Conservation (phyloP, 768 basidiomycete species). For the Leccinellum albellum region DNA sequence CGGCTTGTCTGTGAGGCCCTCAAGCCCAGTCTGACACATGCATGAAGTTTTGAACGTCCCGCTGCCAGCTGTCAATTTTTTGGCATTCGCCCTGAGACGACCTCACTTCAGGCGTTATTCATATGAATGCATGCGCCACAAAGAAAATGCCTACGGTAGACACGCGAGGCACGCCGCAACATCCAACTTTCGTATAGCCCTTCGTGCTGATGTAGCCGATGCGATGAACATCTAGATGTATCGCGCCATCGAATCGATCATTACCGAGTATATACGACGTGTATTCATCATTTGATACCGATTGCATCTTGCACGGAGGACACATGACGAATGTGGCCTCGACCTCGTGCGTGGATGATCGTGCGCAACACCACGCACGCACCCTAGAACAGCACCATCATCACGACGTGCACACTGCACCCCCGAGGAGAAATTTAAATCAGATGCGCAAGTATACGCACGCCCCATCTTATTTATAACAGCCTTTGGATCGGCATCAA, state of each 20-base stretch:
- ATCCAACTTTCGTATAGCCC: background rate
- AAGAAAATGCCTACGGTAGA: background rate
- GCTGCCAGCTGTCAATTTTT: background rate
- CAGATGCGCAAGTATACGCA: background rate
- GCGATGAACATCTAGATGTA: background rate
- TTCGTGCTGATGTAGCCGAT: too few relatives aligned
- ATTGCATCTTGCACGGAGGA: background rate
- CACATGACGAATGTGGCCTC: background rate
- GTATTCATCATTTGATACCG: background rate
- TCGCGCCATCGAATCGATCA: constrained; percentile 5
- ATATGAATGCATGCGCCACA: background rate
- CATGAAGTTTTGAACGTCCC: too few relatives aligned
- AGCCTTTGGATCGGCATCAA: background rate
- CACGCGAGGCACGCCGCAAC: background rate
- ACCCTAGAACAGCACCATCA: background rate
- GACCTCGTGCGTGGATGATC: constrained; percentile 2
- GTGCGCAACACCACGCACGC: background rate
- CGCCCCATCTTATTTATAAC: background rate
- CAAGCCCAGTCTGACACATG: too few relatives aligned
- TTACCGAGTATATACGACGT: background rate
- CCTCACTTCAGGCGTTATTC: background rate
- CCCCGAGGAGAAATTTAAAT: background rate
- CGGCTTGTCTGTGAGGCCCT: background rate
- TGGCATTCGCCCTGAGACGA: background rate
- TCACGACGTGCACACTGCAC: background rate